Evolutionary conservation across 805 yeast species (phyloP), one percentile per base, ranked within the genome.

Genomic region (Hanseniaspora vineae): DNA sequence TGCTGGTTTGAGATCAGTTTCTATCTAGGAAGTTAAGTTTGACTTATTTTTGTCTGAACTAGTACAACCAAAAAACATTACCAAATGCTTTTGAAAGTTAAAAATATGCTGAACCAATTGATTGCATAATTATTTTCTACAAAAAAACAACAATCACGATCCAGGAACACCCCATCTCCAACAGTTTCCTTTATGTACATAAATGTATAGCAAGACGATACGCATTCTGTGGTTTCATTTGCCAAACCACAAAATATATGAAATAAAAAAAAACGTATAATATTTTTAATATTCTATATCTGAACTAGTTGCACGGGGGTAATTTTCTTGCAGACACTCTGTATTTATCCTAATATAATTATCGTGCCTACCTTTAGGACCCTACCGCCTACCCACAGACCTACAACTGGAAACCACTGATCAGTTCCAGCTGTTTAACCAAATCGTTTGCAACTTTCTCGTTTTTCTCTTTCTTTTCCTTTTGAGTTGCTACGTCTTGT

Each of bases 1-100:
- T 49, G 85, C 82, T 52, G 95, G 95, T 49, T 64, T 81, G 53
- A 81, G 95, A 74, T 70, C 79, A 46, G 78, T 81, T 50, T 79
- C 78, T 61, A 85, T 86, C 51, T 84, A 66, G n/a, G n/a, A 20
- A 42, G 5, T 42, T 31, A 19, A 19, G 15, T 14, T 14, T 18
- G 19, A 13, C 19, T 10, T n/a, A n/a, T n/a, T n/a, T n/a, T n/a
- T n/a, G n/a, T n/a, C n/a, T n/a, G n/a, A n/a, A n/a, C n/a, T n/a
- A n/a, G n/a, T n/a, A n/a, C n/a, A n/a, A n/a, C n/a, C n/a, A n/a
- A n/a, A n/a, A n/a, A n/a, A n/a, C n/a, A n/a, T n/a, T n/a, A n/a
- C n/a, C n/a, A n/a, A n/a, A n/a, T n/a, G n/a, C n/a, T n/a, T n/a
- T n/a, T n/a, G n/a, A n/a, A n/a, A n/a, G n/a, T n/a, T n/a, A n/a